Base-by-base conservation (phyloP, 2,329 filamentous ascomycete species). In the Ambrosiella cleistominuta region DNA sequence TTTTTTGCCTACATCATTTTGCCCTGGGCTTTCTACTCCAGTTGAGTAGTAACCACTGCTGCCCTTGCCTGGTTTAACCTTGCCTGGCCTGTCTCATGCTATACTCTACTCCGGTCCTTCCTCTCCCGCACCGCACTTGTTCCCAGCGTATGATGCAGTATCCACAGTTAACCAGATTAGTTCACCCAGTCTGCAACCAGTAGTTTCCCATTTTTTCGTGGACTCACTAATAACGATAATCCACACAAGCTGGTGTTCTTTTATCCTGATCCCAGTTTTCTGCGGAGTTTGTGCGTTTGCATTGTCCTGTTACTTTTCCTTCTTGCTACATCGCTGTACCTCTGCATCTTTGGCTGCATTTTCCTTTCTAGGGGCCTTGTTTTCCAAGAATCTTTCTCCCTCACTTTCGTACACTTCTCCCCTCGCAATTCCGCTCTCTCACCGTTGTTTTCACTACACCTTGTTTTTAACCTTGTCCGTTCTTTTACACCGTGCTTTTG, bases 401-500 rank as follows among this genome's bases (percentile, higher is more conserved):
- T 53, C 51, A 13, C 37, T 17, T 37, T 53, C 37, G 35, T 9
- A 47, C 15, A n/a, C 51, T 12, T 37, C 51, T n/a, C 51, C 51
- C 51, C 51, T 53, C 51, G 36, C n/a, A 13, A 47, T 47, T 47
- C 44, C n/a, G 44, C 44, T 17, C 44, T 17, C 51, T 53, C 35
- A 53, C 51, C 51, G 35, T 53, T 53, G 52, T 42, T 50, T 55
- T 38, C 45, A 37, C 39, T 54, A 54, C 40, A 54, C 40, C 37
- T 54, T 47, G 39, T 27, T 47, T 13, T 44, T 50, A 37, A 54
- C 38, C 53, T 59, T 42, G 49, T 40, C 19, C 27, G 8, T 19
- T 39, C 19, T 19, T 58, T 58, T 54, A 51, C 50, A 53, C 56
- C 36, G 50, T 58, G 50, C 50, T 60, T 47, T 53, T 53, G 51